Conservation (phyloP, 2,329 filamentous ascomycete species). For the Penicillium sp. region DNA sequence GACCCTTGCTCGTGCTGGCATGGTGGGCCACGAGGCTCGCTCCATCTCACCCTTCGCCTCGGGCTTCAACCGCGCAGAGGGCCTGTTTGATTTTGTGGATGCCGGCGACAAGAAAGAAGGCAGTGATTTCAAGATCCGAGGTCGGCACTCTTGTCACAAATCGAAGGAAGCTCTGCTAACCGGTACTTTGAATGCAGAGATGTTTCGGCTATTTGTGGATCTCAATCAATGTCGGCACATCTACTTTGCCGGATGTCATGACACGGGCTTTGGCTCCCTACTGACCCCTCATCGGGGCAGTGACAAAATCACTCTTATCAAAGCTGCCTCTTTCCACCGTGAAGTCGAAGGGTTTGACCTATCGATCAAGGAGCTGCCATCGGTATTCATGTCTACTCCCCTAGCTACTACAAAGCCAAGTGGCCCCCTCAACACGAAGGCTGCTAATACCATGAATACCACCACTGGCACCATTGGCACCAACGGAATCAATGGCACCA, state of each 20-base stretch:
- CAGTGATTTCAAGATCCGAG: conserved; percentile 60
- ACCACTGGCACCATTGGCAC: conserved; percentile 1
- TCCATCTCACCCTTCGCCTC: conserved; percentile 57
- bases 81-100: conserved; percentile 61
- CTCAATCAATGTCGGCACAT: conserved; percentile 64
- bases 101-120: conserved; percentile 61
- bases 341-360: conserved; percentile 56
- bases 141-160: conserved; percentile 23
- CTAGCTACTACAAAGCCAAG: conserved; percentile 23
- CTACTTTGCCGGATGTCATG: conserved; percentile 62
- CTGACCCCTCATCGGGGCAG: conserved; percentile 53
- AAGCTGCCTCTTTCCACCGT: conserved; percentile 50
- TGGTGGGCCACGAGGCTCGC: conserved; percentile 55
- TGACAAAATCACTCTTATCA: conserved; percentile 56
- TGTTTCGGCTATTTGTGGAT: conserved; percentile 52
- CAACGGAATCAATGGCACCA: conserved; percentile 6
- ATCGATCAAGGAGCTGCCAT: conserved; percentile 51
- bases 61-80: conserved; percentile 57
- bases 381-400: conserved; percentile 51
- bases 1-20: conserved; percentile 48
- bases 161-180: conserved; percentile 4
- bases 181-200: conserved; percentile 24
- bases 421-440: conserved; percentile 8
- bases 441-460: conserved; percentile 4
- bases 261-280: conserved; percentile 57